Evolutionary conservation across 768 basidiomycete species (phyloP).

Genomic region (Mycena polygramma): DNA sequence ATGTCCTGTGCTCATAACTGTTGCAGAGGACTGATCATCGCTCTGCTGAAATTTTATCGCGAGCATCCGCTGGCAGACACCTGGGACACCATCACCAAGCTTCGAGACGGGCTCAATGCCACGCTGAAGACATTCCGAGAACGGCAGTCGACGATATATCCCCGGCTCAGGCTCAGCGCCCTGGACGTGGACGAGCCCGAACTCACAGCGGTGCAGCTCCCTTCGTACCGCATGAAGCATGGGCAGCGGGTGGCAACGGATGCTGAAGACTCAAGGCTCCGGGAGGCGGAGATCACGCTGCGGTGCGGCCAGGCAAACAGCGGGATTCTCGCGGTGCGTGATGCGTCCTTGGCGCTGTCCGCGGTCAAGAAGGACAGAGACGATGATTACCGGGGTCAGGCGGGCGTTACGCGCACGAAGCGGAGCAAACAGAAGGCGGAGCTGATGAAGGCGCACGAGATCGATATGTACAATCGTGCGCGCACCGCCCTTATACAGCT

Average conservation of each 20-base stretch:
- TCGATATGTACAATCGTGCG: slow-evolving; percentile 20
- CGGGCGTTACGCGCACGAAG: slow-evolving; percentile 24
- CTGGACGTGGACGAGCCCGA: slow-evolving; percentile 26
- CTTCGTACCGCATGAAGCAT: slow-evolving; percentile 28
- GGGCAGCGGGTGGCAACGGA: slow-evolving; percentile 11
- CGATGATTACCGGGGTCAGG: slow-evolving; percentile 22
- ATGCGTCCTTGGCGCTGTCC: slow-evolving; percentile 21
- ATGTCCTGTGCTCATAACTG: background rate
- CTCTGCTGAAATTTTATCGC: slow-evolving; percentile 9
- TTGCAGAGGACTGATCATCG: slow-evolving; percentile 11
- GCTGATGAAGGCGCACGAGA: slow-evolving; percentile 25
- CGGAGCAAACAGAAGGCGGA: slow-evolving; percentile 26
- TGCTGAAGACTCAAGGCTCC: slow-evolving; percentile 17
- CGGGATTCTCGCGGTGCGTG: slow-evolving; percentile 18
- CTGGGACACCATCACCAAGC: slow-evolving; percentile 14
- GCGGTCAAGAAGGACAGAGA: slow-evolving; percentile 27
- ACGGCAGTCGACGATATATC: slow-evolving; percentile 11
- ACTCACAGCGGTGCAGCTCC: slow-evolving; percentile 24
- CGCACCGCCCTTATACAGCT: slow-evolving; percentile 12
- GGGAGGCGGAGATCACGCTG: slow-evolving; percentile 18
- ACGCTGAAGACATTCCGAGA: slow-evolving; percentile 28
- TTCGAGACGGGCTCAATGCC: slow-evolving; percentile 6
- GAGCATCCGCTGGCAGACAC: slow-evolving; percentile 28
- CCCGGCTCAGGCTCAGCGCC: slow-evolving; percentile 23
- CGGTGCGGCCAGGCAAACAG: slow-evolving; percentile 17